Conservation (phyloP, 2,329 filamentous ascomycete genomes). For the Cyclaneusma minus region DNA sequence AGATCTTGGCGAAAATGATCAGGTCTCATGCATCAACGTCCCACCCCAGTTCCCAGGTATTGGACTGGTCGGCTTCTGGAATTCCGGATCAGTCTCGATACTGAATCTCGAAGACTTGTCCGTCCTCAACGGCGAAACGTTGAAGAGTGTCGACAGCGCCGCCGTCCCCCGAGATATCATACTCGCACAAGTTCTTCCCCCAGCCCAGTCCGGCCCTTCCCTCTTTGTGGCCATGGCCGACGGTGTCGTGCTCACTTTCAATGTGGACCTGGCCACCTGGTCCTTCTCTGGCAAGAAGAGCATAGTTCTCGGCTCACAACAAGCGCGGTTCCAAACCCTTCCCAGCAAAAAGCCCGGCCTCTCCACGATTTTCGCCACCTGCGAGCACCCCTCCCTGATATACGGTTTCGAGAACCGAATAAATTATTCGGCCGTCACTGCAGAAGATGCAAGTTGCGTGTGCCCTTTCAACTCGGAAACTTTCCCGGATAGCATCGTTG, state of each 20-base stretch:
- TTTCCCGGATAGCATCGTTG: conserved; percentile 65
- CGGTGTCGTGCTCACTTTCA: conserved; percentile 76
- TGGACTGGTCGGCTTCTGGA: conserved; percentile 79
- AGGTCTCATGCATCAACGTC: conserved; percentile 74
- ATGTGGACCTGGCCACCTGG: conserved; percentile 45
- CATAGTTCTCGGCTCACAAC: conserved; percentile 71
- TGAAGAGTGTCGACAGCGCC: conserved; percentile 48
- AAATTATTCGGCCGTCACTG: conserved; percentile 85
- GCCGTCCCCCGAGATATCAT: conserved; percentile 73
- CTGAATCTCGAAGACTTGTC: conserved; percentile 52
- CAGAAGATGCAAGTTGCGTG: conserved; percentile 68
- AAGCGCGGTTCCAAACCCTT: conserved; percentile 66
- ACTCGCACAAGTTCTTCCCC: conserved; percentile 62
- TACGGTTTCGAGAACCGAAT: conserved; percentile 79
- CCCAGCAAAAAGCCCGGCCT: conserved; percentile 48
- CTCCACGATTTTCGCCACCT: conserved; percentile 80
- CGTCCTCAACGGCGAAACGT: conserved; percentile 45
- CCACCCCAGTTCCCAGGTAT: conserved; percentile 45
- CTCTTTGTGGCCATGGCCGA: conserved; percentile 86
- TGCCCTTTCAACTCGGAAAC: conserved; percentile 70
- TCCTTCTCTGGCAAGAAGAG: conserved; percentile 60
- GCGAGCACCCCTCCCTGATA: conserved; percentile 86
- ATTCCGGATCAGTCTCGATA: conserved; percentile 63
- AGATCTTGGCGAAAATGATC: conserved; percentile 48
- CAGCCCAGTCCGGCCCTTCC: conserved; percentile 42